These are phyloP conservation scores for Coemansia sp. DNA, from an alignment of 192 early-diverging fungal genomes.

Conservation along the genomic window DNA sequence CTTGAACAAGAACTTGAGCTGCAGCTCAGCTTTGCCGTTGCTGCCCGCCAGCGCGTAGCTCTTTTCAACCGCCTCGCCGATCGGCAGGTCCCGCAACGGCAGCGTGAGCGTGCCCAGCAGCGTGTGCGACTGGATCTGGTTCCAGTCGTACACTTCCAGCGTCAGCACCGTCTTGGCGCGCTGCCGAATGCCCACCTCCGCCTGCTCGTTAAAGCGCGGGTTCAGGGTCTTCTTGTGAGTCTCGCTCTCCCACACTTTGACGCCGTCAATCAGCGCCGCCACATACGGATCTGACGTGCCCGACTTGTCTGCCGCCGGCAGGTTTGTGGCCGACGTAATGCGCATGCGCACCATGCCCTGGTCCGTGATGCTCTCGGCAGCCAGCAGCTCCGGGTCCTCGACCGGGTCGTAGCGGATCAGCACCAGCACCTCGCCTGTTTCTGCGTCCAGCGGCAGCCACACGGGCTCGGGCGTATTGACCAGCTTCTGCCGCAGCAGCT, in stretches of 20 bases:
- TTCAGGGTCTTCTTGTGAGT: slow-evolving; percentile 71
- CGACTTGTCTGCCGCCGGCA: slow-evolving; percentile 69
- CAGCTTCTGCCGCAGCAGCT: slow-evolving; percentile 45
- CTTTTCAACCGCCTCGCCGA: slow-evolving; percentile 52
- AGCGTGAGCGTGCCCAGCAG: slow-evolving; percentile 59
- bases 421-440: slow-evolving; percentile 54
- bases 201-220: slow-evolving; percentile 69
- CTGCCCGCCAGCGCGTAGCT: slow-evolving; percentile 45
- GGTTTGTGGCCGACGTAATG: slow-evolving; percentile 57
- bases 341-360: slow-evolving; percentile 67
- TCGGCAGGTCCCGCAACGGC: slow-evolving; percentile 58
- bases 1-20: slow-evolving; percentile 62
- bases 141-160: slow-evolving; percentile 78
- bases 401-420: slow-evolving; percentile 53
- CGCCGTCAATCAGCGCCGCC: slow-evolving; percentile 63
- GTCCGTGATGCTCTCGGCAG: slow-evolving; percentile 57
- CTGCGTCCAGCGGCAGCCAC: slow-evolving; percentile 55
- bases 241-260: slow-evolving; percentile 69
- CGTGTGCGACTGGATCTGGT: slow-evolving; percentile 66
- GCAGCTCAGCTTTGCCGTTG: slow-evolving; percentile 50
- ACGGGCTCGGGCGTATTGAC: slow-evolving; percentile 52
- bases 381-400: slow-evolving; percentile 44
- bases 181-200: slow-evolving; percentile 59
- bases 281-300: slow-evolving; percentile 76
- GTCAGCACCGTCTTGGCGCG: slow-evolving; percentile 59